A percentile compares a stretch with the other conserved stretches of the same genome.
These are phyloP conservation scores for Annona cherimola DNA, from an alignment of 164 flowering plant species.

Conservation along the genomic window DNA sequence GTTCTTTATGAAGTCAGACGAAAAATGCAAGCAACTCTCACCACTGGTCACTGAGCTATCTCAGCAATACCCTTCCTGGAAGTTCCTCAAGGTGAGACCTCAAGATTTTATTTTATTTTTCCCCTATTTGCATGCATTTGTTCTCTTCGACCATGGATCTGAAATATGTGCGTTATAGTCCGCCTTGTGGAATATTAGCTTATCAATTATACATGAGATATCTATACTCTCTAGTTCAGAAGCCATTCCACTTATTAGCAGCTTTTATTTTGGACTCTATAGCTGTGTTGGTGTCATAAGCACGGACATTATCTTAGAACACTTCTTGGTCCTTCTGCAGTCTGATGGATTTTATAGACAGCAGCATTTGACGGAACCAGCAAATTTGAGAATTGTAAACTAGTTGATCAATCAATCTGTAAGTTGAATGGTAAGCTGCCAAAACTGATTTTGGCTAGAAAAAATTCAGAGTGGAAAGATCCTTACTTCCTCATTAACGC, in stretches of 20 bases:
- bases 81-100: background rate
- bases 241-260: background rate
- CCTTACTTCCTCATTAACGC: too few species aligned
- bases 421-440: too few species aligned
- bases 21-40: slow-evolving; percentile 3
- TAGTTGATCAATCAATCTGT: background rate
- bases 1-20: slow-evolving; percentile 9
- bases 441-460: too few species aligned
- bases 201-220: background rate
- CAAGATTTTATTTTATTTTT: background rate
- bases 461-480: too few species aligned
- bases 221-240: background rate
- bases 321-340: background rate
- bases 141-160: too few species aligned
- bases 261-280: background rate
- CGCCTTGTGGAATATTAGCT: background rate
- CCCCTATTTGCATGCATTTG: too few species aligned
- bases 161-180: too few species aligned
- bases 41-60: slow-evolving; percentile 4
- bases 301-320: background rate
- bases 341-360: background rate
- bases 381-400: background rate
- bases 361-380: background rate
- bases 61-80: slow-evolving; percentile 8
- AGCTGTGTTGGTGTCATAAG: background rate